These are phyloP conservation scores for Picochlorum sp. DNA, from an alignment of 139 green algal species.

Conservation along the genomic window DNA sequence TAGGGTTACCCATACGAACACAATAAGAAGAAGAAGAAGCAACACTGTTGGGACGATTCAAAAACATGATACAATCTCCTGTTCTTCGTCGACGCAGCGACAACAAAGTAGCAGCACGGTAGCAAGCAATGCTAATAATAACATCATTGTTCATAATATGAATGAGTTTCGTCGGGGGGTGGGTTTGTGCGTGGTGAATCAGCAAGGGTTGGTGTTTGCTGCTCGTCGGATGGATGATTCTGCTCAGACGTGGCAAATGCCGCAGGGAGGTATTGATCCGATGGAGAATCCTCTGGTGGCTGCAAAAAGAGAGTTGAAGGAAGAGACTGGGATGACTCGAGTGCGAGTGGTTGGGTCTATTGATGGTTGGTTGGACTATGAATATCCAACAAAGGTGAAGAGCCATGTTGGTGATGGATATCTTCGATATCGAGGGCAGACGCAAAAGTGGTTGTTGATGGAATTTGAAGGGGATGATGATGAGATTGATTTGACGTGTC, in stretches of 20 bases:
- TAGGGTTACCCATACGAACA: too few relatives aligned
- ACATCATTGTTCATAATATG: constrained; percentile 4
- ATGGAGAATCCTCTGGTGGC: constrained; percentile 31
- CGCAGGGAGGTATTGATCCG: constrained; percentile 42
- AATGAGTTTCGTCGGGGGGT: constrained; percentile 35
- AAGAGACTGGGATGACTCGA: constrained; percentile 43
- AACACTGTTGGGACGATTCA: too few relatives aligned
- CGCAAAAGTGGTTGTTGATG: constrained; percentile 43
- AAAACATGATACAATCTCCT: too few relatives aligned
- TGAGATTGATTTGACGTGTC: constrained; percentile 34
- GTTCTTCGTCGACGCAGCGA: neutral
- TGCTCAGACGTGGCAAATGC: constrained; percentile 45
- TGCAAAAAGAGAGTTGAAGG: constrained; percentile 31
- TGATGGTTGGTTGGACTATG: constrained; percentile 37
- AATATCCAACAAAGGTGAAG: constrained; percentile 31
- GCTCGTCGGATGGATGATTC: constrained; percentile 33
- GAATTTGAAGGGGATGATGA: constrained; percentile 32
- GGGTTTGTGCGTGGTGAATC: constrained; percentile 40
- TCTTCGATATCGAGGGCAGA: constrained; percentile 35
- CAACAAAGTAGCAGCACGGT: neutral
- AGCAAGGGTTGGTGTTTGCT: constrained; percentile 34
- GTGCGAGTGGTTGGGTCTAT: constrained; percentile 25
- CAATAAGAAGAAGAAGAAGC: too few relatives aligned
- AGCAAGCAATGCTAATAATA: neutral
- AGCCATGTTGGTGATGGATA: neutral